phyloP scores from a whole-genome alignment of 352 stramenopile species.

The Globisporangium rhizosaccharum region DNA sequence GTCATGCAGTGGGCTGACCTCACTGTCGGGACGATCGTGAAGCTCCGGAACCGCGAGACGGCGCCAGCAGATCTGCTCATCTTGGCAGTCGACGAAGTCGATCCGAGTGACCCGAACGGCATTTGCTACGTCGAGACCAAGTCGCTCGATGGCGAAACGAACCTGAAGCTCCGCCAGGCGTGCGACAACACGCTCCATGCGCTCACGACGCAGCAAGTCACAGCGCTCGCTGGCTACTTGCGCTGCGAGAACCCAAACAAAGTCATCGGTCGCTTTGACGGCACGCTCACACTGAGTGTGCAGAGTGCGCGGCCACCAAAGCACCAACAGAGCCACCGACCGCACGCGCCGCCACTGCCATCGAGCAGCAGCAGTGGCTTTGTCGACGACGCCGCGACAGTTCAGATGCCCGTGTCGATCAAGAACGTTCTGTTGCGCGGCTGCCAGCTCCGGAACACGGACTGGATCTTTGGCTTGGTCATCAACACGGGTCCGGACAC shows the following conservation, averaged over 20 bases:
- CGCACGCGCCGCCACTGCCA: background rate
- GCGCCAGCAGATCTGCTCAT: conserved; percentile 84
- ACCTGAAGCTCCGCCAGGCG: conserved; percentile 78
- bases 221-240: conserved; percentile 41
- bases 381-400: conserved; percentile 6
- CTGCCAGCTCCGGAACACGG: conserved; percentile 84
- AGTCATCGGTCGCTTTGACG: conserved; percentile 74
- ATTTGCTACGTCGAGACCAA: conserved; percentile 92
- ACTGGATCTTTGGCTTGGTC: conserved; percentile 87
- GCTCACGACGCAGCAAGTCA: conserved; percentile 28
- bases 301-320: conserved; percentile 11
- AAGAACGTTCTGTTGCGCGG: conserved; percentile 88
- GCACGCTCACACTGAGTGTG: conserved; percentile 37
- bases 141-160: conserved; percentile 92
- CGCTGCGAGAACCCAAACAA: conserved; percentile 78
- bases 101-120: conserved; percentile 26
- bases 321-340: conserved; percentile 4
- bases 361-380: conserved; percentile 5
- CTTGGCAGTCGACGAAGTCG: conserved; percentile 64
- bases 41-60: conserved; percentile 71
- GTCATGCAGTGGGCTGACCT: conserved; percentile 70
- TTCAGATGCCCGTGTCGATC: conserved; percentile 58
- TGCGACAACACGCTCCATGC: conserved; percentile 51
- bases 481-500: conserved; percentile 85
- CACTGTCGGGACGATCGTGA: conserved; percentile 79